A percentile compares a stretch with the other conserved stretches of the same genome.
Conservation (phyloP, 768 basidiomycete genomes). For the Phylloporus sp. region DNA sequence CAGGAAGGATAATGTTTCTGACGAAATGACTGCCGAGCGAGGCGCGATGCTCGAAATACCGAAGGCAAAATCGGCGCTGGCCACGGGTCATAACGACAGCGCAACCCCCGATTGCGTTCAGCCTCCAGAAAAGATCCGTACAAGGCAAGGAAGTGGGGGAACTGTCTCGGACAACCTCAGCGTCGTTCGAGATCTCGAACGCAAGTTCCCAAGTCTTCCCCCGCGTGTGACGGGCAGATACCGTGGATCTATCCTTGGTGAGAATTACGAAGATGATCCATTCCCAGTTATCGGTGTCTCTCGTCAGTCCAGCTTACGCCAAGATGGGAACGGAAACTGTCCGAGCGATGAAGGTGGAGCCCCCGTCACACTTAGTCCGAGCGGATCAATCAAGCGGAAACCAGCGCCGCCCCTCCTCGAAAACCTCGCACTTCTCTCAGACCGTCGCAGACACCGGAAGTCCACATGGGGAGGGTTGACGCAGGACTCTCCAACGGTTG, state of each 20-base stretch:
- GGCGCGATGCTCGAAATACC: conserved; percentile 4
- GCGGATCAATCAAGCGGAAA: conserved; percentile 27
- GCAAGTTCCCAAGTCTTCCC: conserved; percentile 51
- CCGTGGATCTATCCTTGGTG: conserved; percentile 23
- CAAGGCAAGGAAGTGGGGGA: conserved; percentile 19
- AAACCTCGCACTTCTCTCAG: conserved; percentile 7
- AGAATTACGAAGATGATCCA: conserved; percentile 20
- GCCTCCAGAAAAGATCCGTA: conserved; percentile 7
- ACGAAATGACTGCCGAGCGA: conserved; percentile 8
- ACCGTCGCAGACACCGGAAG: neutral
- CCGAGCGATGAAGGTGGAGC: conserved; percentile 12
- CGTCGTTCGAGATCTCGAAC: conserved; percentile 46
- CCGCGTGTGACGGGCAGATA: conserved; percentile 28
- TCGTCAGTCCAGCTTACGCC: conserved; percentile 19
- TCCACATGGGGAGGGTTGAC: conserved; percentile 26
- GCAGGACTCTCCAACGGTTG: conserved; percentile 3
- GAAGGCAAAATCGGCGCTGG: conserved; percentile 13
- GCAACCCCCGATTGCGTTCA: conserved; percentile 10
- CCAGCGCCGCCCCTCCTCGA: conserved; percentile 28
- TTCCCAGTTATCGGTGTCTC: conserved; percentile 23
- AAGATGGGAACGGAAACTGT: neutral
- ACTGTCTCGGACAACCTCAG: conserved; percentile 40
- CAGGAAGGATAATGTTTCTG: conserved; percentile 1
- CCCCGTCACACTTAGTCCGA: conserved; percentile 10
- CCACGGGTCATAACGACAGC: neutral